A percentile compares a stretch with the other conserved stretches of the same genome.
Conservation (phyloP, 1,284 basidiomycete species). For the Heterobasidion occidentale region DNA sequence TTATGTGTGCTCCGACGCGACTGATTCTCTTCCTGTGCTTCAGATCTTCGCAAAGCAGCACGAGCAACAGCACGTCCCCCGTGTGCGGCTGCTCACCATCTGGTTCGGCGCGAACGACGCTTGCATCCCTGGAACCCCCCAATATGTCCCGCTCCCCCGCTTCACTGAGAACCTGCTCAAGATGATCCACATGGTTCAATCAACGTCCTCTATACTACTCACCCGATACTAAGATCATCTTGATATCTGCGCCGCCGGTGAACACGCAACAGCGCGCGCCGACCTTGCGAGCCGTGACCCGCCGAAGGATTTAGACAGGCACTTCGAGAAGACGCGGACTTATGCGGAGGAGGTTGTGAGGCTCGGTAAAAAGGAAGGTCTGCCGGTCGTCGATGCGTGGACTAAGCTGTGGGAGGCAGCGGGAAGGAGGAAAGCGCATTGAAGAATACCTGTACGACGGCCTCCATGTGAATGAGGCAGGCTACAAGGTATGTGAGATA, state of each 20-base stretch:
- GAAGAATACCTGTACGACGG: conserved; percentile 58
- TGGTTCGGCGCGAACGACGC: conserved; percentile 92
- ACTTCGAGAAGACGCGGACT: conserved; percentile 48
- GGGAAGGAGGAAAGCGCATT: conserved; percentile 44
- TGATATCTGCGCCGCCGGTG: conserved; percentile 83
- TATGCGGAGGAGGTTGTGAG: conserved; percentile 69
- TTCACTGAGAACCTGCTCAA: conserved; percentile 62
- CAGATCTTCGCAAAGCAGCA: conserved; percentile 50
- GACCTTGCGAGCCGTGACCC: conserved; percentile 39
- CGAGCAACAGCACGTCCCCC: conserved; percentile 43
- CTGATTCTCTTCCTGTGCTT: neutral
- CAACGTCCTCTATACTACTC: conserved; percentile 57
- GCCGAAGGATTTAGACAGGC: conserved; percentile 42
- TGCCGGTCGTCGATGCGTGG: conserved; percentile 70
- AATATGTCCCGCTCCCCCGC: conserved; percentile 62
- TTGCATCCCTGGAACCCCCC: conserved; percentile 45
- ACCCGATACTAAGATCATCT: conserved; percentile 67
- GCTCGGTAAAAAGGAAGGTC: conserved; percentile 43
- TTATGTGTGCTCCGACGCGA: no score
- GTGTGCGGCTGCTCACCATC: conserved; percentile 67
- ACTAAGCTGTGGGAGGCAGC: conserved; percentile 57
- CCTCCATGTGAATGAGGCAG: conserved; percentile 65
- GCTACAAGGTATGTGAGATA: conserved; percentile 52
- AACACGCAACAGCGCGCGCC: conserved; percentile 49
- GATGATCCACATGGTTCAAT: conserved; percentile 56